These are phyloP conservation scores for Byssothecium circinans DNA, from an alignment of 2,329 filamentous ascomycete genomes.

Conservation along the genomic window DNA sequence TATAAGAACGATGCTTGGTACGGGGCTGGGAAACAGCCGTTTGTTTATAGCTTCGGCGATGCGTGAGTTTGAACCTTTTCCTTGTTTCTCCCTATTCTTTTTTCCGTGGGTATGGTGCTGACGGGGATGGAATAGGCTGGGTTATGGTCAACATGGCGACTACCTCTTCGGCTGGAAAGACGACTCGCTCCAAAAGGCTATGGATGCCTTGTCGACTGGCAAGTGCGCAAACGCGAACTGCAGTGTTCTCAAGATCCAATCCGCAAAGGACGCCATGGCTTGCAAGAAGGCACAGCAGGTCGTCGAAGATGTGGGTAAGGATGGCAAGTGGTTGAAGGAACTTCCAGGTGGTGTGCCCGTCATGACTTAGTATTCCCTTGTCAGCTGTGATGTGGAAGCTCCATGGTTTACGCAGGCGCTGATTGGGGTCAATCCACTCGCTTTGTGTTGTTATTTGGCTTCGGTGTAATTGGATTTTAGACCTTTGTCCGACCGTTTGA, in stretches of 20 bases:
- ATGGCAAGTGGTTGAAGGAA: conserved; percentile 29
- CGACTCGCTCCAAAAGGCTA: conserved; percentile 31
- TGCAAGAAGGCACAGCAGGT: conserved; percentile 49
- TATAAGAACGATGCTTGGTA: conserved; percentile 30
- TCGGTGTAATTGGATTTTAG: too few species aligned
- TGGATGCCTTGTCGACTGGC: conserved; percentile 31
- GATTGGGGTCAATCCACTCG: not conserved
- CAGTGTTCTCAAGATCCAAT: conserved; percentile 33
- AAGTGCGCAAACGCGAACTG: conserved; percentile 36
- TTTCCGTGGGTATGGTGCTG: not conserved
- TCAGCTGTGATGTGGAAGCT: not conserved
- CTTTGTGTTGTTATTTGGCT: not conserved
- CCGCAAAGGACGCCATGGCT: conserved; percentile 23
- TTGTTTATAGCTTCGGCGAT: conserved; percentile 34
- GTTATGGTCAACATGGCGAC: conserved; percentile 1
- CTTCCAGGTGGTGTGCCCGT: conserved; percentile 33
- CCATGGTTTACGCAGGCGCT: not conserved
- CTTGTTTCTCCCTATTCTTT: not conserved
- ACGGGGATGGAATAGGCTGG: not conserved
- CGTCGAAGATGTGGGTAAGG: conserved; percentile 47
- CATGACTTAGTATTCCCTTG: conserved; percentile 3
- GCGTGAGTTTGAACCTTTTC: conserved; percentile 15
- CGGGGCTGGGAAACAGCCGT: conserved; percentile 26
- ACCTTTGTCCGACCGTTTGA: too few species aligned
- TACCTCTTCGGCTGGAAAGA: conserved; percentile 32